Base-by-base conservation (phyloP, 495 filamentous ascomycete genomes). In the Xylaria bambusicola region DNA sequence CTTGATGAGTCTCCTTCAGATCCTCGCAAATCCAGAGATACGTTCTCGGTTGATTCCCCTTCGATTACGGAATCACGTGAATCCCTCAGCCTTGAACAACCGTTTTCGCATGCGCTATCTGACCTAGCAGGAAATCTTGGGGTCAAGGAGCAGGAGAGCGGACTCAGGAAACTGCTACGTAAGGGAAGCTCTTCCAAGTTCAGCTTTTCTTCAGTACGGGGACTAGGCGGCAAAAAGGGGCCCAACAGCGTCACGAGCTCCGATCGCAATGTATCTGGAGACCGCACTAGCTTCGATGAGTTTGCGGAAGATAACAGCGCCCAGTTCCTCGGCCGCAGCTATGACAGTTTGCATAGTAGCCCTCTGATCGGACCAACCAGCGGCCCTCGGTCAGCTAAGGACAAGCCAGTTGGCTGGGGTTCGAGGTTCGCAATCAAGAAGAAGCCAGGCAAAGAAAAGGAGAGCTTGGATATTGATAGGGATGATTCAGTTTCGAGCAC, bases 171-270 rank as follows among this genome's bases (percentile, higher is more conserved):
- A 67, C 83, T 93, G 59, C 86, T 89, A 21, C 86, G 89, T 47
- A 93, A 93, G 67, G 83, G 88, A 55, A 90, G 86, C 72, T 89
- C 88, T 18, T 84, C 86, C 70, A 93, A 92, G 71, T 92, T 92
- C 73, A 88, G 85, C 66, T 73, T 86, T 21, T 82, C 88, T 6
- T 89, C 86, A 62, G 68, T 70, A n/a, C 59, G 68, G 4, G 75
- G 76, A 12, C 62, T 80, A 13, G 86, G 89, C 62, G 82, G 84
- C 49, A 89, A 88, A 71, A 88, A 86, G 58, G 82, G 80, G 2
- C 75, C 78, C 6, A 73, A 77, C 63, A 81, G 68, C 45, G 72
- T 70, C 2, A 68, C 71, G 40, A 70, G 76, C 66, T 79, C 76
- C 53, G 77, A 79, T 31, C 72, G 71, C 56, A 73, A 75, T n/a